Percentiles rank a stretch among this genome's conserved stretches.
Evolutionary conservation across 768 basidiomycete species (phyloP).

Genomic region (Pleurotus citrinopileatus): DNA sequence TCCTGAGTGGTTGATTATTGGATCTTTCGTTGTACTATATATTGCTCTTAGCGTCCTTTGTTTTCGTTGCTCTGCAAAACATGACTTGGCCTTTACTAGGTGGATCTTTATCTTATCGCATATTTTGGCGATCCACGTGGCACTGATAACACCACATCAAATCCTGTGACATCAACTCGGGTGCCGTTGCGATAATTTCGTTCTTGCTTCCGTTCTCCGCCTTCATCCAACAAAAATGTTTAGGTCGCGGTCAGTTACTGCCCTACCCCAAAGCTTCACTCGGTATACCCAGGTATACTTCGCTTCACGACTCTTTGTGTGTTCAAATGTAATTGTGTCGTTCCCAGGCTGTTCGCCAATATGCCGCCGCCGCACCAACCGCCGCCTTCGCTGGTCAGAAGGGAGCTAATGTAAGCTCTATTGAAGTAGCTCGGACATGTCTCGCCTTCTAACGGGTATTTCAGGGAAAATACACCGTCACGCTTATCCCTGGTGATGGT

Average conservation of each 20-base stretch:
- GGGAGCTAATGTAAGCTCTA: constrained; percentile 68
- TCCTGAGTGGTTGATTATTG: constrained; percentile 59
- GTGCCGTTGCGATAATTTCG: constrained; percentile 7
- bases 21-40: constrained; percentile 11
- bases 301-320: background rate
- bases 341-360: constrained; percentile 51
- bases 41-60: background rate
- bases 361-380: constrained; percentile 79
- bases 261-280: constrained; percentile 52
- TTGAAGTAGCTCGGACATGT: background rate
- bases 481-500: constrained; percentile 97
- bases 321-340: constrained; percentile 12
- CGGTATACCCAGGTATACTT: constrained; percentile 45
- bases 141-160: background rate
- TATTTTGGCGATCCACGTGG: constrained; percentile 9
- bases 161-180: constrained; percentile 7
- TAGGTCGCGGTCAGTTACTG: constrained; percentile 51
- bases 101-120: constrained; percentile 15
- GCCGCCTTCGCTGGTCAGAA: constrained; percentile 91
- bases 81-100: constrained; percentile 2
- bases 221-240: constrained; percentile 46
- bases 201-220: constrained; percentile 11
- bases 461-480: constrained; percentile 96
- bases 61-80: constrained; percentile 10
- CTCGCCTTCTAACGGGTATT: background rate